Base-by-base conservation (phyloP, 106 monocot genomes). In the Acorus gramineus region DNA sequence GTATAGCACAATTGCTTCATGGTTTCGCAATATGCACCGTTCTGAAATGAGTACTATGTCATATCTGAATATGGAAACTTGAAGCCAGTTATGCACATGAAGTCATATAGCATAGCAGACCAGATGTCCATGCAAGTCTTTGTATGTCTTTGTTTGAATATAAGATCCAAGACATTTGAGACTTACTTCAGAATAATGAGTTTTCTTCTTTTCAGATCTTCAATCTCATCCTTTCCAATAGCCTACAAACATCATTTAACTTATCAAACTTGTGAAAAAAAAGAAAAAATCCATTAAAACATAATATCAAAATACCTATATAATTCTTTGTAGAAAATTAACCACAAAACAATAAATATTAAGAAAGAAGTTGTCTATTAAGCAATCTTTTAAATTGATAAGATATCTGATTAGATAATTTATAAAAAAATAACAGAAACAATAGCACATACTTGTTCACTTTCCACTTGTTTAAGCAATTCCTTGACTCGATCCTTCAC, bases 151-250 rank as follows among this genome's bases (percentile, higher is more conserved):
- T 28, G 28, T 28, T 28, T 28, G 28, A 28, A 28, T 28, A 28
- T 28, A 28, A 28, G 28, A 28, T 28, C 28, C 28, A 28, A 28
- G 28, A 28, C 28, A 28, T 28, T 12, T 14, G 42, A 56, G 14
- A 5, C 42, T 82, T 85, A 92, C 92, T 82, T 77, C 48, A 78
- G 78, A 14, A 48, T 60, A 49, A 88, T 74, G 48, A 92, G 92
- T 72, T 93, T 88, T 65, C 92, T 89, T 74, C 64, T 89, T 56
- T 82, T 85, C 55, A 93, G 58, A 57, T 78, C 81, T 44, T 73
- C 61, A 68, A 83, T 70, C 63, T 82, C 81, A 48, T 78, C 75
- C 49, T 74, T 72, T 53, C 69, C 73, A 63, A 81, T 57, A 57
- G 28, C 76, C 89, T 93, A 70, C 44, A 68, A 65, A 46, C 28